Evolutionary conservation across 441 rosid species (phyloP).

Genomic region (Corymbia calophylla): DNA sequence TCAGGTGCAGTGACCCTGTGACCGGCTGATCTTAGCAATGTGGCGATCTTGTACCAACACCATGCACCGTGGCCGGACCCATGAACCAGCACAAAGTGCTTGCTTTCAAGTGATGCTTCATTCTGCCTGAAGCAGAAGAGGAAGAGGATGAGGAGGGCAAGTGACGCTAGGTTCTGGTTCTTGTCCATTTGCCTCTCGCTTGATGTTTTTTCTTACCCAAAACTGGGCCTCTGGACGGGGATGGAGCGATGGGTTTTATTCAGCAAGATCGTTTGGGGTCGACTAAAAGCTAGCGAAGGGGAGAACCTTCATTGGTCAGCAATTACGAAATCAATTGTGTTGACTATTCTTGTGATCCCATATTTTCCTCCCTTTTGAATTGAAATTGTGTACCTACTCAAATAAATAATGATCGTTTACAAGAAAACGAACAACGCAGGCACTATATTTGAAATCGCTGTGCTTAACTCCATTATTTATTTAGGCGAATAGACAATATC

Average conservation of each 20-base stretch:
- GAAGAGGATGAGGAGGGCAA: not conserved
- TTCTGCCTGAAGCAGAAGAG: not conserved
- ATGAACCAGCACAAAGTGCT: constrained; percentile 40
- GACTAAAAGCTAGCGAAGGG: not conserved
- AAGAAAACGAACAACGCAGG: not conserved
- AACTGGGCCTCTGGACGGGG: not conserved
- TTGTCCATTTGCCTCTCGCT: not conserved
- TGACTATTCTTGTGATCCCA: not conserved
- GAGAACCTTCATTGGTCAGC: not conserved
- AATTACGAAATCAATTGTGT: not conserved
- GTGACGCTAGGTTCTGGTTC: not conserved
- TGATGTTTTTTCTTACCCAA: not conserved
- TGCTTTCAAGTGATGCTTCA: not conserved
- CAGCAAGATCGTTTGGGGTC: not conserved
- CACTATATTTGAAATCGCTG: not conserved
- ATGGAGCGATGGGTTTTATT: not conserved
- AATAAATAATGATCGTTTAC: not conserved
- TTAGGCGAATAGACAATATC: not conserved
- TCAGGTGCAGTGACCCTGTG: constrained; percentile 31
- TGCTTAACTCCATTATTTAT: not conserved
- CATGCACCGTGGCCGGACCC: constrained; percentile 48
- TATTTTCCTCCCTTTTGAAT: not conserved
- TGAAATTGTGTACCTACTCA: not conserved
- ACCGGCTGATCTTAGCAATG: constrained; percentile 26
- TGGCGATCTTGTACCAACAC: constrained; percentile 43